Evolutionary conservation across 129 eudicot species (phyloP), one percentile per base, ranked within the genome.

Genomic region (Helichrysum umbraculigerum): DNA sequence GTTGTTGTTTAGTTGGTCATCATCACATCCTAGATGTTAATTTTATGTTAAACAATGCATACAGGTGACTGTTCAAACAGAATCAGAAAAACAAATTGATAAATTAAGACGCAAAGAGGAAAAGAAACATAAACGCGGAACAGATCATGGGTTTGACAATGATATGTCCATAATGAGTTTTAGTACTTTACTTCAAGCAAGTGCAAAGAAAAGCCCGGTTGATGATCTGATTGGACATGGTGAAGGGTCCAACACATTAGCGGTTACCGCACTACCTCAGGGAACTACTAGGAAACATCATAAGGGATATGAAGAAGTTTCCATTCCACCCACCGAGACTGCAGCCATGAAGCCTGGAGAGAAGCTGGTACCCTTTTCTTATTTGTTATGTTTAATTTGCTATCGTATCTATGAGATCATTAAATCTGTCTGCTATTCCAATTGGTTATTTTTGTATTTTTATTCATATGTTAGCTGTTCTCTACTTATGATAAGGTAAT

Each of bases 71-170:
- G 91, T 94, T 59, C 98, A 91, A 87, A 94, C 97, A 56, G 97
- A 91, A 79, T 88, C 93, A 35, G 96, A 84, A 75, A 70, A 74
- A 72, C 98, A 88, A 83, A 81, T 94, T 79, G 98, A 91, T 83
- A 94, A 94, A 94, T 89, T 94, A 79, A 83, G 98, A 65, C 96
- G 98, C 56, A 94, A 94, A 84, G 98, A 94, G 88, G 98, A 91
- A 77, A 91, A 81, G 86, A 89, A 88, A 85, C 83, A 89, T 62
- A 91, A 85, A 66, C 96, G 98, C 20, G 96, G 93, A 76, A 67
- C 79, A n/a, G 97, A 91, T 84, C 81, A 84, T 74, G 98, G 93
- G 65, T 29, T 78, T 69, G 97, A 91, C 66, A 85, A 76, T 62
- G 93, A 88, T 33, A 79, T 91, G 47, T 88, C 96, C 41, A 51